phyloP scores from a whole-genome alignment of 1,139 yeast species.

The Saccharomyces hybrid region DNA sequence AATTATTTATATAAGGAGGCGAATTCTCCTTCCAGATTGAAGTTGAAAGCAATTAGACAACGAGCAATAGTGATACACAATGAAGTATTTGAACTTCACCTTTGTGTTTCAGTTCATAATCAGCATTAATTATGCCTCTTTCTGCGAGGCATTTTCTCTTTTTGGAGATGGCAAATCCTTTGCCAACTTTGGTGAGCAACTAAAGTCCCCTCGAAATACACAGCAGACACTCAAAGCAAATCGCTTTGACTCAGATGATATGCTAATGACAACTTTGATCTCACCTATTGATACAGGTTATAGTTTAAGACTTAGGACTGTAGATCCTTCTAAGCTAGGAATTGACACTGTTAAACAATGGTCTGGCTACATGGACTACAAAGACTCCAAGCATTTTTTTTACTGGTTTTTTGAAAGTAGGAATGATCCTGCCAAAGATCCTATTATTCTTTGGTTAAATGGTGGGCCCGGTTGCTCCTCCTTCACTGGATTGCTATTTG shows the following conservation, averaged over 20 bases:
- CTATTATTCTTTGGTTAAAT: slow-evolving; percentile 79
- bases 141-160: slow-evolving; percentile 4
- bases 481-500: slow-evolving; percentile 83
- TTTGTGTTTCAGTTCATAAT: not conserved
- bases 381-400: slow-evolving; percentile 76
- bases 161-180: slow-evolving; percentile 7
- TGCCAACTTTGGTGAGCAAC: slow-evolving; percentile 7
- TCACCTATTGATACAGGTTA: slow-evolving; percentile 15
- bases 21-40: not conserved
- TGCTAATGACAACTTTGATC: slow-evolving; percentile 1
- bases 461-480: slow-evolving; percentile 94
- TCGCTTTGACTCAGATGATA: not conserved
- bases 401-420: slow-evolving; percentile 87
- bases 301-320: slow-evolving; percentile 16
- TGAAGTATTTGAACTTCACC: not conserved
- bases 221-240: not conserved
- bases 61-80: not conserved
- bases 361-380: slow-evolving; percentile 82
- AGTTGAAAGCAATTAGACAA: not conserved
- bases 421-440: slow-evolving; percentile 80
- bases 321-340: slow-evolving; percentile 18
- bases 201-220: slow-evolving; percentile 3
- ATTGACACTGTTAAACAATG: slow-evolving; percentile 54
- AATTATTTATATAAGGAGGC: not conserved
- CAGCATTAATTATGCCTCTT: not conserved